Evolutionary conservation across 179 eudicot species (phyloP).

Genomic region (Corrigiola litoralis): DNA sequence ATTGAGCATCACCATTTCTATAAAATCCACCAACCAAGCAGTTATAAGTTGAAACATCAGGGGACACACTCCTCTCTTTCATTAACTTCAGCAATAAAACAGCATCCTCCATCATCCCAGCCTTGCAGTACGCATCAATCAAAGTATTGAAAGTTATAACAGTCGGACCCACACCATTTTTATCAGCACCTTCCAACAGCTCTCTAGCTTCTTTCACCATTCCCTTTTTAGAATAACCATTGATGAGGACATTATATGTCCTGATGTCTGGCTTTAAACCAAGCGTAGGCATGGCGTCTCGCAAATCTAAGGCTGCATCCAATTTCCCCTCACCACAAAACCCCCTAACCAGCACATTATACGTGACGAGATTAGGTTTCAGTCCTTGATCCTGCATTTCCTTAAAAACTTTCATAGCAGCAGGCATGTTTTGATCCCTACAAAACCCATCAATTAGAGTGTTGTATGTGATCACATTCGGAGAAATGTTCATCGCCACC

Average conservation of each 20-base stretch:
- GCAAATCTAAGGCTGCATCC: slow-evolving; percentile 30
- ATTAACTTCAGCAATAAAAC: slow-evolving; percentile 30
- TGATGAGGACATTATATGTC: slow-evolving; percentile 36
- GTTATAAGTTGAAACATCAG: slow-evolving; percentile 53
- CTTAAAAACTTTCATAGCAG: slow-evolving; percentile 40
- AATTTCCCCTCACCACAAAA: slow-evolving; percentile 41
- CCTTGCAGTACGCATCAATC: slow-evolving; percentile 52
- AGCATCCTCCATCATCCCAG: slow-evolving; percentile 51
- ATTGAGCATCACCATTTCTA: slow-evolving; percentile 35
- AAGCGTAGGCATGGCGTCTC: slow-evolving; percentile 20
- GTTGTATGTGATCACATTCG: slow-evolving; percentile 53
- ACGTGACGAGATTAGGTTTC: slow-evolving; percentile 40
- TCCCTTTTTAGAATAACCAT: slow-evolving; percentile 33
- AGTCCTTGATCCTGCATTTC: slow-evolving; percentile 52
- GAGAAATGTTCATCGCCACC: slow-evolving; percentile 38
- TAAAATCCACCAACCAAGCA: slow-evolving; percentile 54
- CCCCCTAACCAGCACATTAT: slow-evolving; percentile 49
- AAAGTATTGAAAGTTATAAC: slow-evolving; percentile 46
- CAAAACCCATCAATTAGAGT: slow-evolving; percentile 58
- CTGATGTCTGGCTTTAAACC: slow-evolving; percentile 32
- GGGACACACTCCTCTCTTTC: slow-evolving; percentile 32
- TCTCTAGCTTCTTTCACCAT: slow-evolving; percentile 49
- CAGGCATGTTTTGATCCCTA: slow-evolving; percentile 46
- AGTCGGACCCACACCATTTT: slow-evolving; percentile 30
- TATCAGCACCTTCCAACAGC: slow-evolving; percentile 33